phyloP scores from a whole-genome alignment of 805 yeast species.

The Schwanniomyces pseudopolymorphus region DNA sequence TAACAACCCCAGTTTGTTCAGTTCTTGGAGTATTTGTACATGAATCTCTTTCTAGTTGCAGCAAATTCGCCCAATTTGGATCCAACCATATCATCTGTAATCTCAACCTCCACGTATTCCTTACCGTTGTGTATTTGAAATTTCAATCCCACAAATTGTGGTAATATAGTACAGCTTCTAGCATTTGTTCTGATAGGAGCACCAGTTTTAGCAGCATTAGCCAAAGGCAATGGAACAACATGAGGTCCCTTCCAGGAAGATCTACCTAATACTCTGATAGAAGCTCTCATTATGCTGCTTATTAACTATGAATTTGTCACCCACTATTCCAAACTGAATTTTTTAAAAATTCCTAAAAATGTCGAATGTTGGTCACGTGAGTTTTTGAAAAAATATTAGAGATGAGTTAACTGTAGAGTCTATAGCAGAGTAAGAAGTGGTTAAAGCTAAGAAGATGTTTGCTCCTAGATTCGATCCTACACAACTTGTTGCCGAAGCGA shows the following conservation, averaged over 20 bases:
- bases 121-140: slow-evolving; percentile 97
- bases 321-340: background rate
- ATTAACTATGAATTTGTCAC: background rate
- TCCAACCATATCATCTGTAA: slow-evolving; percentile 96
- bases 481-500: background rate
- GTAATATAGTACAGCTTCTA: slow-evolving; percentile 88
- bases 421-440: background rate
- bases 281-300: slow-evolving; percentile 29
- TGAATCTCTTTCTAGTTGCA: slow-evolving; percentile 86
- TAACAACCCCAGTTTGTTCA: slow-evolving; percentile 15
- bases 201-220: slow-evolving; percentile 75
- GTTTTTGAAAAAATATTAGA: slow-evolving; percentile 2
- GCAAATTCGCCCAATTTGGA: slow-evolving; percentile 93
- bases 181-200: slow-evolving; percentile 95
- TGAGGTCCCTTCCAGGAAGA: slow-evolving; percentile 72
- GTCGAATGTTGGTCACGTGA: slow-evolving; percentile 1
- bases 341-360: slow-evolving; percentile 1
- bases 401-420: slow-evolving; percentile 1
- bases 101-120: slow-evolving; percentile 83
- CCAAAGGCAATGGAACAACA: slow-evolving; percentile 92
- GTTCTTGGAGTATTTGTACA: slow-evolving; percentile 76
- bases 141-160: slow-evolving; percentile 91
- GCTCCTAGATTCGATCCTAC: slow-evolving; percentile 65
- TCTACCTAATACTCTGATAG: slow-evolving; percentile 30
- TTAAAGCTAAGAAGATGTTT: slow-evolving; percentile 44